Evolutionary conservation across 306 rosid genomes (phyloP), one percentile per base, ranked within the genome.

Genomic region (Castanea sativa): DNA sequence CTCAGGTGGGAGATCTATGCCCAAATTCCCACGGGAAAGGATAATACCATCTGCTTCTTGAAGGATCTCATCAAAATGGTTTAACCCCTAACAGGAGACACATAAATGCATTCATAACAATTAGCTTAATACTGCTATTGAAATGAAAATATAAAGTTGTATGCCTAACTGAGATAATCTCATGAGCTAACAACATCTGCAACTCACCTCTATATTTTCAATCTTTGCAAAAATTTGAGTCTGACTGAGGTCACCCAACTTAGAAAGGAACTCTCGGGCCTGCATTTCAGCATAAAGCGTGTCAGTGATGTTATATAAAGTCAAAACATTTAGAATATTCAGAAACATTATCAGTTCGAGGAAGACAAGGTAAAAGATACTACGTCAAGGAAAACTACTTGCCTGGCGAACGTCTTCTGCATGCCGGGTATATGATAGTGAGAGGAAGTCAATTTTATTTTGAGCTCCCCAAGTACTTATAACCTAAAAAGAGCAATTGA

Each of bases 11-110:
- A 94, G 93, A 94, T 94, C 97, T 68, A 94, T 88, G 9, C 98
- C 97, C 93, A 94, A 81, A 82, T 89, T 92, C 73, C 98, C 98
- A 64, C 98, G 97, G 63, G 98, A 90, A 76, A 94, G 89, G 73
- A 94, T 94, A 77, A 94, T 88, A 65, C 98, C 98, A 81, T 94
- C 98, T 74, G 97, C 98, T 85, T 92, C 98, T 91, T 83, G 93
- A 52, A 94, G 85, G 81, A 94, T 94, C 81, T 94, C 98, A 82
- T 94, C 97, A 79, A 94, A 94, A 91, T 94, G 94, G 73, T 79
- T 82, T 90, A 94, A 88, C 53, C 98, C 98, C 98, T 94, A 84
- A 59, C 52, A 80, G 60, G 75, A 49, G 78, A 61, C 30, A 74
- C 18, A 63, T 29, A 70, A 68, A 75, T 55, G 32, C 61, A 32